These are phyloP conservation scores for Davidsoniella eucalypti DNA, from an alignment of 2,329 filamentous ascomycete genomes.

Conservation along the genomic window DNA sequence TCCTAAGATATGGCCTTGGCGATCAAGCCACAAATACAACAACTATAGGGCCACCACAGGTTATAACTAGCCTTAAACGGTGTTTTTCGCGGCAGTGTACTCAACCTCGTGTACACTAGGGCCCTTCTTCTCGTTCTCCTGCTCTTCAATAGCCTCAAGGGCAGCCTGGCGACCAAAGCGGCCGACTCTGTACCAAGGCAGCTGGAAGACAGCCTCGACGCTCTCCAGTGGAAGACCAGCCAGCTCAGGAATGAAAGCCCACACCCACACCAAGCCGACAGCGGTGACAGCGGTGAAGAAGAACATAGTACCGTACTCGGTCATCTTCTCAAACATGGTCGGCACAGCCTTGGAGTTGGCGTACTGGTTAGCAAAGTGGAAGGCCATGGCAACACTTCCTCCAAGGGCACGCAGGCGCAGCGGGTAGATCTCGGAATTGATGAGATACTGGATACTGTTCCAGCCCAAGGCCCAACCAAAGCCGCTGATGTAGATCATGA, in stretches of 20 bases:
- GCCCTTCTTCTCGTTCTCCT: constrained; percentile 1
- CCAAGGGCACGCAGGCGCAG: constrained; percentile 55
- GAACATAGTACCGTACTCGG: constrained; percentile 55
- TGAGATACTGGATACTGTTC: constrained; percentile 65
- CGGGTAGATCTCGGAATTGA: constrained; percentile 64
- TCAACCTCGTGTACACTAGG: constrained; percentile 5
- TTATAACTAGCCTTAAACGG: background rate
- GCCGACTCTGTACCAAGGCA: constrained; percentile 63
- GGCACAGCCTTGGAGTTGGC: constrained; percentile 61
- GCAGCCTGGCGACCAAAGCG: constrained; percentile 35
- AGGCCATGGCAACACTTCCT: constrained; percentile 57
- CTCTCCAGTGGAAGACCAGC: constrained; percentile 47
- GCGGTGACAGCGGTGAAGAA: constrained; percentile 55
- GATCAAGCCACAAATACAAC: too few species aligned
- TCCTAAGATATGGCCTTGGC: too few species aligned
- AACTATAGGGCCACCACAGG: too few species aligned
- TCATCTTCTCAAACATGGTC: constrained; percentile 52
- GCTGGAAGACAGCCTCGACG: constrained; percentile 55
- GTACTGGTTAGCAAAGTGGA: constrained; percentile 67
- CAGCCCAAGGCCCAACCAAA: constrained; percentile 55
- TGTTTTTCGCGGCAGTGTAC: background rate
- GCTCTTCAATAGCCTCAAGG: constrained; percentile 20
- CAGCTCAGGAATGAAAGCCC: constrained; percentile 57
- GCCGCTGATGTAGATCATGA: constrained; percentile 56
- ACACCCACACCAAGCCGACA: constrained; percentile 53